phyloP scores from a whole-genome alignment of 2,329 filamentous ascomycete genomes.

The Ophiostoma ulmi region DNA sequence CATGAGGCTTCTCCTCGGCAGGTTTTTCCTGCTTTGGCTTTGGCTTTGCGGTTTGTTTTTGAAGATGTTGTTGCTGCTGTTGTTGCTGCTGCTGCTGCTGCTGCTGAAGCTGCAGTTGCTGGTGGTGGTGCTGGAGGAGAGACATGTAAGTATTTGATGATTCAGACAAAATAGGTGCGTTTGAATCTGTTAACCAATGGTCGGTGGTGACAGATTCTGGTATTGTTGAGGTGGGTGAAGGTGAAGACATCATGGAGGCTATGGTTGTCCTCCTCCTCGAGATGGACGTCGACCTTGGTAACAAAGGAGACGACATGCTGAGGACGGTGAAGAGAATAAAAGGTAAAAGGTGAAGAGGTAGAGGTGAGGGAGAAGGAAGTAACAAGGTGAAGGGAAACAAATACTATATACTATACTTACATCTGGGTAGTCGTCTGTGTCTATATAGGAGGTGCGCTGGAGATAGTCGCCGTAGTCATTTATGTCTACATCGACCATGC shows the following conservation, averaged over 20 bases:
- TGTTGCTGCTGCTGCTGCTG: constrained; percentile 2
- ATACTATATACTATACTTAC: constrained; percentile 16
- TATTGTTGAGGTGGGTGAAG: background rate
- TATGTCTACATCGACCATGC: constrained; percentile 42
- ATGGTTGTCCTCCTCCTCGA: constrained; percentile 4
- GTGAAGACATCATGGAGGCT: background rate
- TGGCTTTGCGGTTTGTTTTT: background rate
- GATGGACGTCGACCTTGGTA: background rate
- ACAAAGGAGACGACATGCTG: background rate
- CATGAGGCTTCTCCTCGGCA: constrained; percentile 45
- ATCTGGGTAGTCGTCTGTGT: constrained; percentile 43
- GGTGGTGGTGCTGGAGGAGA: constrained; percentile 26
- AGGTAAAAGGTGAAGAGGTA: background rate
- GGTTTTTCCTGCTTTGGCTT: background rate
- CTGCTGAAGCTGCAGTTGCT: constrained; percentile 5
- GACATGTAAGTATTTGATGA: constrained; percentile 24
- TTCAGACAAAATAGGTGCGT: background rate
- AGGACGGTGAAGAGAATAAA: background rate
- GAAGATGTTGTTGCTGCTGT: constrained; percentile 5
- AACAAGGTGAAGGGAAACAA: constrained; percentile 22
- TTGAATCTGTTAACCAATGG: background rate
- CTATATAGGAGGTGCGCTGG: constrained; percentile 44
- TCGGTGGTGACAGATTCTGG: background rate
- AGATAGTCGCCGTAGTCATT: constrained; percentile 3
- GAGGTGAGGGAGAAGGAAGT: background rate